Percentiles rank a stretch among this genome's conserved stretches.
Conservation (phyloP, 2,329 filamentous ascomycete species). For the Madurella mycetomatis region DNA sequence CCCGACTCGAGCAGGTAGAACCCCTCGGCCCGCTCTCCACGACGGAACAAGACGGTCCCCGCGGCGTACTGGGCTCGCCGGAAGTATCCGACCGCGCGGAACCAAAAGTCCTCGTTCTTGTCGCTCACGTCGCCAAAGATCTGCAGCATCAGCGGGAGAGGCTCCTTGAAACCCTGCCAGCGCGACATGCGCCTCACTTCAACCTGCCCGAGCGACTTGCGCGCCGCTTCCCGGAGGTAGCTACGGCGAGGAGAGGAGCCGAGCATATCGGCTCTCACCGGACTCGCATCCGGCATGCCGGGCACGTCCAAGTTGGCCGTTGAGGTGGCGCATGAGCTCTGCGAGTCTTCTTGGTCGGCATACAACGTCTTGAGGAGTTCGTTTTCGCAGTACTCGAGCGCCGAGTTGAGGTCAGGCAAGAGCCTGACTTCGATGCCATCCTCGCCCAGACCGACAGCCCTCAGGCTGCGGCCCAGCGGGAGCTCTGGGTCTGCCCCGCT, state of each 20-base stretch:
- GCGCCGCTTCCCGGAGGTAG: constrained; percentile 74
- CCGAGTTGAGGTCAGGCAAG: constrained; percentile 86
- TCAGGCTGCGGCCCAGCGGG: constrained; percentile 70
- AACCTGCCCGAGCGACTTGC: constrained; percentile 65
- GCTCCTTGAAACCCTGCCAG: constrained; percentile 86
- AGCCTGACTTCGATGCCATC: constrained; percentile 71
- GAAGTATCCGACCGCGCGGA: constrained; percentile 73
- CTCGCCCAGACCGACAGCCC: constrained; percentile 76
- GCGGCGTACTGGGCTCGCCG: constrained; percentile 59
- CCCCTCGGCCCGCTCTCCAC: constrained; percentile 70
- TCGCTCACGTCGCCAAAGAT: constrained; percentile 87
- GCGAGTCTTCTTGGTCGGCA: constrained; percentile 58
- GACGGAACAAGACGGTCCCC: constrained; percentile 70
- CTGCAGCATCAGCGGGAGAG: constrained; percentile 84
- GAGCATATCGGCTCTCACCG: constrained; percentile 34
- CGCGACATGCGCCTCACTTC: constrained; percentile 57
- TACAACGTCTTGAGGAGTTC: constrained; percentile 81
- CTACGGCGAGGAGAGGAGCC: constrained; percentile 77
- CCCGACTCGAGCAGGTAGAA: constrained; percentile 91
- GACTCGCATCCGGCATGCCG: constrained; percentile 30
- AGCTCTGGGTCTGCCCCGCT: constrained; percentile 75
- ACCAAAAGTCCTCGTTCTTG: constrained; percentile 95
- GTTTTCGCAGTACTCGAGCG: constrained; percentile 92
- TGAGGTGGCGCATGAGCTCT: constrained; percentile 40
- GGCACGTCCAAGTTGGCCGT: constrained; percentile 49